Evolutionary conservation across 1,284 basidiomycete species (phyloP).

Genomic region (Bondarzewia mesenterica): DNA sequence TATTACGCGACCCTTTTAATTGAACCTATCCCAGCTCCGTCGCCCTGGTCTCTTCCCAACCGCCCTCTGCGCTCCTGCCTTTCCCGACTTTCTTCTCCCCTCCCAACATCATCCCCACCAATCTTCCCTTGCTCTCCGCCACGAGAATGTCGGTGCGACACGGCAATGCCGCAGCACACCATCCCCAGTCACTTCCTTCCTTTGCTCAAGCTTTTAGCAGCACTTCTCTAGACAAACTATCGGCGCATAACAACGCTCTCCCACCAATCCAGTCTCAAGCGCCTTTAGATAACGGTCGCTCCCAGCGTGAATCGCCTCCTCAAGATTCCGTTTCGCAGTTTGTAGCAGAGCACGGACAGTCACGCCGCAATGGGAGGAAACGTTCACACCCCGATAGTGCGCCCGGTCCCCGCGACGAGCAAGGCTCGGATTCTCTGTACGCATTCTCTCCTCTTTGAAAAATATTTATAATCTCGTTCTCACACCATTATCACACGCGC

Average conservation of each 20-base stretch:
- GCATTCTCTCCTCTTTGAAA: slow-evolving; percentile 26
- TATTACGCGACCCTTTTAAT: too few relatives aligned
- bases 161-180: slow-evolving; percentile 11
- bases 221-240: slow-evolving; percentile 40
- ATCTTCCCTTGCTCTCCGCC: slow-evolving; percentile 2
- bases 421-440: slow-evolving; percentile 21
- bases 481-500: slow-evolving; percentile 17
- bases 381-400: slow-evolving; percentile 34
- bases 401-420: slow-evolving; percentile 26
- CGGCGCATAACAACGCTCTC: slow-evolving; percentile 42
- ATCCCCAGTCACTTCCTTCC: slow-evolving; percentile 58
- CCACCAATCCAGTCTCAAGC: slow-evolving; percentile 52
- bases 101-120: too few relatives aligned
- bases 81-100: neutral
- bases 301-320: slow-evolving; percentile 28
- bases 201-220: slow-evolving; percentile 64
- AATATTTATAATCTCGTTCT: slow-evolving; percentile 14
- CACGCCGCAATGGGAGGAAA: slow-evolving; percentile 27
- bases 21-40: slow-evolving; percentile 1
- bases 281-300: slow-evolving; percentile 21
- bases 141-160: slow-evolving; percentile 29
- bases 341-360: slow-evolving; percentile 23
- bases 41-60: neutral
- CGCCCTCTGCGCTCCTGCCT: neutral
- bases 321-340: slow-evolving; percentile 22